phyloP scores from a whole-genome alignment of 2,329 filamentous ascomycete species.

The Aspergillus hortae region DNA sequence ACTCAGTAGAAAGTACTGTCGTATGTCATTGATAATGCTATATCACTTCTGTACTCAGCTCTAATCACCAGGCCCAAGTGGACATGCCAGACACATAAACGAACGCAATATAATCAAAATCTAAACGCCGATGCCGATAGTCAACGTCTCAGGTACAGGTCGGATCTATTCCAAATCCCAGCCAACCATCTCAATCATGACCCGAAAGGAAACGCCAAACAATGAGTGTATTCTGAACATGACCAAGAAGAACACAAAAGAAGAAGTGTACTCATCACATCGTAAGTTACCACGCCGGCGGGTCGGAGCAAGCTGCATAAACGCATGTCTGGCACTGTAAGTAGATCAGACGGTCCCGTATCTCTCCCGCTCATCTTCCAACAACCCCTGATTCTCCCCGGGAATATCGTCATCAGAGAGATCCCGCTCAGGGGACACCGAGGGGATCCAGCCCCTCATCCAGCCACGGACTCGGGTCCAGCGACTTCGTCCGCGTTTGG shows the following conservation, averaged over 20 bases:
- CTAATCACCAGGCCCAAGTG: too few species aligned
- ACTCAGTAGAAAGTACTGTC: too few species aligned
- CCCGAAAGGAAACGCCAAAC: not conserved
- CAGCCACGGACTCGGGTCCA: constrained; percentile 60
- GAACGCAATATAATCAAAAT: too few species aligned
- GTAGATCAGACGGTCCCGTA: constrained; percentile 33
- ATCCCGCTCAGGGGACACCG: constrained; percentile 37
- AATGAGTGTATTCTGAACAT: not conserved
- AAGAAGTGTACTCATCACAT: not conserved
- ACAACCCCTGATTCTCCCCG: constrained; percentile 29
- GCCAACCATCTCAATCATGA: not conserved
- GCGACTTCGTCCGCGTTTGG: constrained; percentile 38
- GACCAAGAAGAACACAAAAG: not conserved
- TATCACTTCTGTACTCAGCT: too few species aligned
- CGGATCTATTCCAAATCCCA: too few species aligned
- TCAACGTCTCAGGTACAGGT: too few species aligned
- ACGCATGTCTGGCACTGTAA: not conserved
- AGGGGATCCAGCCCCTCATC: constrained; percentile 65
- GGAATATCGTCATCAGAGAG: constrained; percentile 4
- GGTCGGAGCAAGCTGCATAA: not conserved
- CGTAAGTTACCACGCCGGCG: not conserved
- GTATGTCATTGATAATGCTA: too few species aligned
- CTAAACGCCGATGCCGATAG: too few species aligned
- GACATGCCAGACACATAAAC: too few species aligned
- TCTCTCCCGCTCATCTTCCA: constrained; percentile 24